phyloP scores from a whole-genome alignment of 1,284 basidiomycete species.

The Inonotus obliquus region DNA sequence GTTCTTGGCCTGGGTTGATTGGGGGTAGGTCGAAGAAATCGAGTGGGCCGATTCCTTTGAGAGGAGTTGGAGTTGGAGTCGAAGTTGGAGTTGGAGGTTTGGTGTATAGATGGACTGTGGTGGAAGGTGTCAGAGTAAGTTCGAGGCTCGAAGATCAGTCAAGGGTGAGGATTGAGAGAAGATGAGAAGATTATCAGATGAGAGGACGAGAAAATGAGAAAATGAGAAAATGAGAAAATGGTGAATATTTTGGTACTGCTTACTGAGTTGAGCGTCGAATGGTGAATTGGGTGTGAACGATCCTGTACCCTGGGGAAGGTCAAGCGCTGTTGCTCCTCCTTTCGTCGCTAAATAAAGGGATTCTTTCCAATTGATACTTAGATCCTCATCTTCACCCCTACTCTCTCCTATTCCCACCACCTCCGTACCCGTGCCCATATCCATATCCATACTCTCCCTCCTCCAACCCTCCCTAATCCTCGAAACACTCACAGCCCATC shows the following conservation, averaged over 20 bases:
- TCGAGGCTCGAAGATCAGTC: too few relatives aligned
- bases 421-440: conserved; percentile 1
- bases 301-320: conserved; percentile 44
- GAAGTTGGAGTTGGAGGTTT: too few relatives aligned
- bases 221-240: background rate
- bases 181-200: background rate
- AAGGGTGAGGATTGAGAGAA: background rate
- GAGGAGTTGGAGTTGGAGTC: too few relatives aligned
- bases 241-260: too few relatives aligned
- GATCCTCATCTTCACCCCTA: conserved; percentile 20
- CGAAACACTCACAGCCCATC: conserved; percentile 67
- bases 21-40: conserved; percentile 68
- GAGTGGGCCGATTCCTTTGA: conserved; percentile 57
- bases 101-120: too few relatives aligned
- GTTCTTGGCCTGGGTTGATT: conserved; percentile 21
- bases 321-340: conserved; percentile 69
- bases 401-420: too few relatives aligned
- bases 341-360: conserved; percentile 72
- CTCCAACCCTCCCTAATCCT: conserved; percentile 63
- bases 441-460: conserved; percentile 24
- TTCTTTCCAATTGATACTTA: conserved; percentile 75
- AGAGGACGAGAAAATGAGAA: background rate
- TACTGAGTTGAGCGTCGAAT: conserved; percentile 80
- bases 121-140: too few relatives aligned
- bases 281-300: conserved; percentile 61